A percentile compares a stretch with the other conserved stretches of the same genome.
phyloP scores from a whole-genome alignment of 202 grass and related monocot genomes.

The Cymbopogon flexuosus region DNA sequence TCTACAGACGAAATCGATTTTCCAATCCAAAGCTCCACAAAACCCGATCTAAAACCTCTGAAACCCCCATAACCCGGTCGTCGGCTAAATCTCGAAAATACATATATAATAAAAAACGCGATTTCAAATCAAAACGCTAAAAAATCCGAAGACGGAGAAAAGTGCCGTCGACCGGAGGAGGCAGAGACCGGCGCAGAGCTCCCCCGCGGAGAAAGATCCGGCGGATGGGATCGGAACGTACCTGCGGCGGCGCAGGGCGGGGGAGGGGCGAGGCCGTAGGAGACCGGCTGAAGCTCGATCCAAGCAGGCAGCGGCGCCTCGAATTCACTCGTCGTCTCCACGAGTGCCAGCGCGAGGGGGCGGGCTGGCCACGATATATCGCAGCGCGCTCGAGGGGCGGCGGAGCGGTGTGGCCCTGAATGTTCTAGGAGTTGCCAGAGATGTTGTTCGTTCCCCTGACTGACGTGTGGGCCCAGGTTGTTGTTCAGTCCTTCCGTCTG shows the following conservation, averaged over 20 bases:
- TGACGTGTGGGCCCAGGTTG: background rate
- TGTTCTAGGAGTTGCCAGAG: background rate
- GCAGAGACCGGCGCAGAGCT: background rate
- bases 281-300: background rate
- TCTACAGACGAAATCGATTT: background rate
- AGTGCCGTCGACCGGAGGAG: background rate
- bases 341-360: background rate
- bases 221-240: background rate
- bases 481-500: background rate
- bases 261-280: background rate
- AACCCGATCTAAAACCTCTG: constrained; percentile 36
- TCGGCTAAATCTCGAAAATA: background rate
- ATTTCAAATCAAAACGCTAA: background rate
- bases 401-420: background rate
- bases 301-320: background rate
- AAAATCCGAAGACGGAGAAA: background rate
- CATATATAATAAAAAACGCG: no score
- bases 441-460: background rate
- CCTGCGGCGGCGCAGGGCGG: background rate
- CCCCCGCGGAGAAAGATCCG: background rate
- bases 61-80: background rate
- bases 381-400: background rate
- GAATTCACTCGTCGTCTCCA: background rate
- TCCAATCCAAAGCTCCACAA: background rate
- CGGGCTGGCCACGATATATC: constrained; percentile 6